Percentiles rank a stretch among this genome's conserved stretches.
Conservation (phyloP, 768 basidiomycete species). For the Lactifluus hygrophoroides region DNA sequence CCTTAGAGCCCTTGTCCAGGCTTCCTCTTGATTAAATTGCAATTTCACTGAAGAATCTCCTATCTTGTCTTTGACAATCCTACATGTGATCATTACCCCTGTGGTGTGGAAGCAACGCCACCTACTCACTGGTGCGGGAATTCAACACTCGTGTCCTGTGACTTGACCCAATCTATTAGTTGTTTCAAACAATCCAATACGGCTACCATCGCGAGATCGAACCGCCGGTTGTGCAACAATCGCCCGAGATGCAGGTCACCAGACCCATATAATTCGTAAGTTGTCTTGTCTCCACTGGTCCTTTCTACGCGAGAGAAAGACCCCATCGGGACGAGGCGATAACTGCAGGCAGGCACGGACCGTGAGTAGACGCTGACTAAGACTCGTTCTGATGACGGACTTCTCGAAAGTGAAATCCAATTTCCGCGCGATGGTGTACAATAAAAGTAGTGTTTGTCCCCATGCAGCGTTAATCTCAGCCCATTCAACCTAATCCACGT, state of each 20-base stretch:
- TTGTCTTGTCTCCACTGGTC: slow-evolving; percentile 69
- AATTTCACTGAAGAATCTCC: slow-evolving; percentile 91
- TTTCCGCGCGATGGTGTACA: slow-evolving; percentile 88
- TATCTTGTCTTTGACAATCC: slow-evolving; percentile 90
- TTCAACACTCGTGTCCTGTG: slow-evolving; percentile 62
- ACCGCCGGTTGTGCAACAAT: slow-evolving; percentile 87
- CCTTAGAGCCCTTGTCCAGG: slow-evolving; percentile 88
- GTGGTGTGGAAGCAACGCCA: not conserved
- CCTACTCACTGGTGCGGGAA: slow-evolving; percentile 78
- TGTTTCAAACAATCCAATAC: slow-evolving; percentile 94
- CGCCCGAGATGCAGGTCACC: slow-evolving; percentile 87
- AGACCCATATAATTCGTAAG: slow-evolving; percentile 90
- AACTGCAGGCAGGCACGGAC: slow-evolving; percentile 41
- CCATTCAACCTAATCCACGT: slow-evolving; percentile 74
- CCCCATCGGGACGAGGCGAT: slow-evolving; percentile 87
- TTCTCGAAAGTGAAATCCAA: slow-evolving; percentile 82
- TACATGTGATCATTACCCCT: not conserved
- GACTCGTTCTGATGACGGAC: slow-evolving; percentile 33
- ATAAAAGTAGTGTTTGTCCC: slow-evolving; percentile 88
- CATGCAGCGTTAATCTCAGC: slow-evolving; percentile 98
- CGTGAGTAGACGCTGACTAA: slow-evolving; percentile 5
- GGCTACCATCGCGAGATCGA: slow-evolving; percentile 93
- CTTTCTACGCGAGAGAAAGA: slow-evolving; percentile 91
- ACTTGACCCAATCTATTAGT: slow-evolving; percentile 76
- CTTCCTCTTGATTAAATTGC: slow-evolving; percentile 91